Evolutionary conservation across 176 grass and related monocot genomes (phyloP), one percentile per base, ranked within the genome.

Genomic region (Hordeum marinum): DNA sequence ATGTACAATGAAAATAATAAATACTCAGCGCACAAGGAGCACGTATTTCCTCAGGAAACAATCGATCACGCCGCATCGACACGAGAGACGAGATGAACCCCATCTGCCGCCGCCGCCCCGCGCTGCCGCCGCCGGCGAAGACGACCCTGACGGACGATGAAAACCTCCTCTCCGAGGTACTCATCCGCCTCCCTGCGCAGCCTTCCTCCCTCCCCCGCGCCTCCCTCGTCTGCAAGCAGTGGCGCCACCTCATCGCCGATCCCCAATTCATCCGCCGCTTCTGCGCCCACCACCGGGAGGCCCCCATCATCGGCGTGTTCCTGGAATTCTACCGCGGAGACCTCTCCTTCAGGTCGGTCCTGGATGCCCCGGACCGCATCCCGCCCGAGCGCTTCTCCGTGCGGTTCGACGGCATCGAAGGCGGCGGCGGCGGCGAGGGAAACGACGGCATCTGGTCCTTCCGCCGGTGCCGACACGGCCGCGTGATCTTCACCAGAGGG

Each of bases 381-480:
- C 54, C 55, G 36, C 0, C 52, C 54, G 15, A 2, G 36, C 54
- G 52, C 68, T 72, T 73, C 68, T 62, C 68, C 54, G 6, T 45
- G 68, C 36, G 6, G 35, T 11, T 41, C 36, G 37, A 29, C 37
- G 60, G 4, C 25, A 13, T 11, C 48, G 48, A 26, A 7, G 70
- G 24, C 70, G 70, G 70, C 70, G 9, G 67, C 68, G 46, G 45
- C 13, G 43, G 15, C 45, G 32, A n/a, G 20, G 35, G 67, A 10
- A 71, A 71, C 37, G 23, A 6, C n/a, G 70, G 70, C 66, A 12
- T 32, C 21, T 73, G 69, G 52, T 5, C 36, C 68, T 43, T 83
- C 81, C 68, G 57, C 37, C 32, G 55, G 54, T 73, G 68, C 81
- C 81, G 68, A 54, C 81, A 83, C 37, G 81, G 81, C 11, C 68